phyloP scores from a whole-genome alignment of 306 rosid species.

The Fagus crenata region DNA sequence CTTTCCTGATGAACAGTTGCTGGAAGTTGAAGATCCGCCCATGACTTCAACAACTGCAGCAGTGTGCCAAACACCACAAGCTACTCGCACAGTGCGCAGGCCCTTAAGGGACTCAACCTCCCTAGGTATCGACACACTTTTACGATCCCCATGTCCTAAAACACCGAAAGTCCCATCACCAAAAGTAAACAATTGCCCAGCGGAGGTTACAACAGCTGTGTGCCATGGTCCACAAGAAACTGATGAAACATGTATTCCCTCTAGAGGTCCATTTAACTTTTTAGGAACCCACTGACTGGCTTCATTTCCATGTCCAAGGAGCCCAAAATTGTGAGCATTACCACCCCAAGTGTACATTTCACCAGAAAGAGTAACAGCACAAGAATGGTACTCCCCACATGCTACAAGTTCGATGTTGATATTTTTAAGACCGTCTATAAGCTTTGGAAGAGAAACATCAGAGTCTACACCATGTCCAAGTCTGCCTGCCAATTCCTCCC shows the following conservation, averaged over 20 bases:
- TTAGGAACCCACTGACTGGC: conserved; percentile 99
- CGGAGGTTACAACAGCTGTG: conserved; percentile 93
- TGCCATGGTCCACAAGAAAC: conserved; percentile 99
- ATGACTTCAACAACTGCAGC: conserved; percentile 99
- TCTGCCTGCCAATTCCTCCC: conserved; percentile 96
- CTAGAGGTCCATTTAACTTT: conserved; percentile 90
- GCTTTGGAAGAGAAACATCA: conserved; percentile 89
- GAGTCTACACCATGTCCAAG: conserved; percentile 99
- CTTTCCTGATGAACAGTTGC: conserved; percentile 93
- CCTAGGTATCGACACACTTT: conserved; percentile 76
- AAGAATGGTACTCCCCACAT: conserved; percentile 97
- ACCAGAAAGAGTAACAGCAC: conserved; percentile 97
- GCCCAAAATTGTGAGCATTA: conserved; percentile 83
- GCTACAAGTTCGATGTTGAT: conserved; percentile 92
- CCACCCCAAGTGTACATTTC: conserved; percentile 99
- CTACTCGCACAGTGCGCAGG: conserved; percentile 88
- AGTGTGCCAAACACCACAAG: conserved; percentile 99
- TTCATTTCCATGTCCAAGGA: conserved; percentile 95
- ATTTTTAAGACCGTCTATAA: conserved; percentile 77
- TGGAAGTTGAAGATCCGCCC: conserved; percentile 85
- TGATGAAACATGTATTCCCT: conserved; percentile 90
- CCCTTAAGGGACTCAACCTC: conserved; percentile 98
- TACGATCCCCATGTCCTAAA: conserved; percentile 88
- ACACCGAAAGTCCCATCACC: conserved; percentile 99
- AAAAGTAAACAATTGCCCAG: conserved; percentile 95